These are phyloP conservation scores for Lodderomyces margitis DNA, from an alignment of 1,139 yeast genomes.

Conservation along the genomic window DNA sequence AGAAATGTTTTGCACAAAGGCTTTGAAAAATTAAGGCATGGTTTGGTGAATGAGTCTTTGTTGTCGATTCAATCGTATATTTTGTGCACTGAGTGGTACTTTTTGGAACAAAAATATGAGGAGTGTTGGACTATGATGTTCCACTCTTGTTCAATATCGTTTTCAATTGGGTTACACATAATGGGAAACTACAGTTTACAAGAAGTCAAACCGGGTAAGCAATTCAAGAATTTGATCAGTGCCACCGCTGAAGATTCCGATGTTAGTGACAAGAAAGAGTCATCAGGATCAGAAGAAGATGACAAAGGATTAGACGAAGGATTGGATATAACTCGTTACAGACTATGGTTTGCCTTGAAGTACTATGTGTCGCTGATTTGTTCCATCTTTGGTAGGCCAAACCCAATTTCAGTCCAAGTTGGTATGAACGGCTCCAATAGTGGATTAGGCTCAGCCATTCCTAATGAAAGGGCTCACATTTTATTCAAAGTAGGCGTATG, in stretches of 20 bases:
- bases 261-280: conserved; percentile 10
- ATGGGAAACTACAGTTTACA: conserved; percentile 28
- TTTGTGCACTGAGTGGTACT: conserved; percentile 50
- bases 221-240: conserved; percentile 13
- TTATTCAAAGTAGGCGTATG: conserved; percentile 46
- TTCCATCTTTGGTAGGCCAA: conserved; percentile 54
- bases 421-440: conserved; percentile 35
- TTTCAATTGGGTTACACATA: conserved; percentile 53
- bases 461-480: conserved; percentile 27
- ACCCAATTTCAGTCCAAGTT: conserved; percentile 53
- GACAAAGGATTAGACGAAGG: conserved; percentile 25
- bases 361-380: conserved; percentile 49
- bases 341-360: conserved; percentile 52
- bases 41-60: conserved; percentile 46
- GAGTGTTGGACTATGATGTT: conserved; percentile 50
- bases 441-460: conserved; percentile 8
- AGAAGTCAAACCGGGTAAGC: conserved; percentile 13
- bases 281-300: conserved; percentile 9
- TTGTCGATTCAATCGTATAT: conserved; percentile 49
- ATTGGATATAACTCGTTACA: conserved; percentile 34
- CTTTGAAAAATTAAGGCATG: conserved; percentile 45
- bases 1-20: conserved; percentile 31
- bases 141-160: conserved; percentile 49
- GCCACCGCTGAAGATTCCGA: conserved; percentile 14
- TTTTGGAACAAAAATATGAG: conserved; percentile 48